Percentiles rank a stretch among this genome's conserved stretches.
Conservation (phyloP, 768 basidiomycete species). For the Hericium alpestre region DNA sequence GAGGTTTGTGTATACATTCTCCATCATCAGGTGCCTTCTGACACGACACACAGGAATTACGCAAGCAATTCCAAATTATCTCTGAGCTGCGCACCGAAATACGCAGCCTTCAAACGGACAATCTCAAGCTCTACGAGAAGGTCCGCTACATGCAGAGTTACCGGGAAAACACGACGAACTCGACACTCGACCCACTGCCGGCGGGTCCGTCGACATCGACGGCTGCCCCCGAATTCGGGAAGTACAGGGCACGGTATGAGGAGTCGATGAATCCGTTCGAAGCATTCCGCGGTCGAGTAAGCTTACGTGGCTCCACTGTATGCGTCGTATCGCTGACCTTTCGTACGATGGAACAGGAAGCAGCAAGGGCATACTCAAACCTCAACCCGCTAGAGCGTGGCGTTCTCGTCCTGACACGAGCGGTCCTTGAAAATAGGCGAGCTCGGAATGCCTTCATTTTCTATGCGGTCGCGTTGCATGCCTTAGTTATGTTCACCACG, state of each 20-base stretch:
- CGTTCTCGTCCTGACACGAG: slow-evolving; percentile 73
- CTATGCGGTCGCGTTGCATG: slow-evolving; percentile 73
- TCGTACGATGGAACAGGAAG: slow-evolving; percentile 50
- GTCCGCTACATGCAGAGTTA: slow-evolving; percentile 98
- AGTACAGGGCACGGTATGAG: slow-evolving; percentile 87
- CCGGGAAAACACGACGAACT: slow-evolving; percentile 53
- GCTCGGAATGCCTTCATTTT: slow-evolving; percentile 83
- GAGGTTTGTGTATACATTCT: slow-evolving; percentile 42
- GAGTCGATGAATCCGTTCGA: slow-evolving; percentile 98
- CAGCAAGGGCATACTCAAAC: slow-evolving; percentile 83
- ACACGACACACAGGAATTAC: slow-evolving; percentile 55
- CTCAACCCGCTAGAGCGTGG: slow-evolving; percentile 87
- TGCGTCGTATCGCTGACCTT: neutral
- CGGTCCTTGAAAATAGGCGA: slow-evolving; percentile 80
- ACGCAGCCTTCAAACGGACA: slow-evolving; percentile 87
- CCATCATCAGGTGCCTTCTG: neutral
- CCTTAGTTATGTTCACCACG: slow-evolving; percentile 70
- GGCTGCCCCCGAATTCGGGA: slow-evolving; percentile 65
- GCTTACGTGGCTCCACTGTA: slow-evolving; percentile 22
- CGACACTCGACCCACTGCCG: slow-evolving; percentile 63
- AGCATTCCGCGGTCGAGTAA: slow-evolving; percentile 86
- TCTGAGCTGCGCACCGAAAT: slow-evolving; percentile 89
- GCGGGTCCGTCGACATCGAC: slow-evolving; percentile 20
- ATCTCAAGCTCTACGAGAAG: slow-evolving; percentile 97
- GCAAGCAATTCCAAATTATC: slow-evolving; percentile 90